Base-by-base conservation (phyloP, 202 grass and related monocot genomes). In the Saccharum hybrid region DNA sequence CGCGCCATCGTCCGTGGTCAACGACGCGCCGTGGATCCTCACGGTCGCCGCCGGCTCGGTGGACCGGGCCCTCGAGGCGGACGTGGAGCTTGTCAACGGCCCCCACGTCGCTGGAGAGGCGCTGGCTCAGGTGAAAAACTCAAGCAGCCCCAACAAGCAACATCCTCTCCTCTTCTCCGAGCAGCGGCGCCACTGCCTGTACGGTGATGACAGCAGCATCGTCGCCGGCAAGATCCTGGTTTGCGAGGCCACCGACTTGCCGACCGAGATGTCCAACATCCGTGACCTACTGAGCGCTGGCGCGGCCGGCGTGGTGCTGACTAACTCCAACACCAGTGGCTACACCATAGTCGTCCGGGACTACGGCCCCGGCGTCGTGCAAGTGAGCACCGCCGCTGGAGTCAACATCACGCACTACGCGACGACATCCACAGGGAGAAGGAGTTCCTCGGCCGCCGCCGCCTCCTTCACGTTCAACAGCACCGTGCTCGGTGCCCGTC, bases 221-320 rank as follows among this genome's bases (percentile, higher is more conserved):
- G 14, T 88, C 19, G 8, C 13, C 2, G 85, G 90, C n/a, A 94
- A 92, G 80, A 86, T 90, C 7, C 67, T 94, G 23, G 3, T 92
- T 3, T 92, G 86, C 54, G 5, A 41, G 46, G 28, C 26, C 46
- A 2, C 0, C 1, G 2, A 48, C 51, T 56, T 8, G 51, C 16
- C 0, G 51, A n/a, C 71, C 1, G 71, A 86, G 30, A 19, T 49
- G 12, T 10, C 31, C 16, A 6, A 2, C 9, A 18, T 82, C 51
- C 2, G 0, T 14, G 10, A 18, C 39, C 30, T 82, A 0, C 33
- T 18, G 40, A 10, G 10, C 1, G 68, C 61, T 4, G 88, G 88
- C 4, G 88, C 6, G 0, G 39, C 79, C 3, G 88, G 83, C 12
- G 39, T 87, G 36, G 57, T 90, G 8, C 19, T 87, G 33, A 65